phyloP scores from a whole-genome alignment of 1,284 basidiomycete species.

The Tranzscheliella williamsii region DNA sequence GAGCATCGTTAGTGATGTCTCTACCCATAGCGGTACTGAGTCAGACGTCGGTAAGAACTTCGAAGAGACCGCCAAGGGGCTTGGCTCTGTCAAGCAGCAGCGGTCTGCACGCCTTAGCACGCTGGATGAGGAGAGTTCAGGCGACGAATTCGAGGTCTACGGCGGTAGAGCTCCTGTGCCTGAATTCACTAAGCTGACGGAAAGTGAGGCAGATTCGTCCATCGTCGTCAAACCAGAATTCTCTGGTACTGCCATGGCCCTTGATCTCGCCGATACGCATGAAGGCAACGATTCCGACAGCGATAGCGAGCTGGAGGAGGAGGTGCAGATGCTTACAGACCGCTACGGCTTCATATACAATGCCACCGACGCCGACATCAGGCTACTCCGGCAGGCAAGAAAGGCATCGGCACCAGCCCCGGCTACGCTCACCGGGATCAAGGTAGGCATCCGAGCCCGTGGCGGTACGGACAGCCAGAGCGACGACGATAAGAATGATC shows the following conservation, averaged over 20 bases:
- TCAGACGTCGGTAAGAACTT: not conserved
- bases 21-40: conserved; percentile 6
- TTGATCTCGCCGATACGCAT: not conserved
- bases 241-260: not conserved
- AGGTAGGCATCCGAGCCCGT: conserved; percentile 66
- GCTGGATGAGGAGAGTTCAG: conserved; percentile 51
- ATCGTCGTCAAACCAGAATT: conserved; percentile 19
- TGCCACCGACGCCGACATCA: conserved; percentile 72
- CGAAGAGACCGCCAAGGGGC: not conserved
- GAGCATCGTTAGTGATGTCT: conserved; percentile 46
- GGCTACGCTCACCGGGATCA: conserved; percentile 81
- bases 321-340: conserved; percentile 73
- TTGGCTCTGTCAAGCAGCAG: conserved; percentile 8
- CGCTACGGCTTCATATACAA: conserved; percentile 96
- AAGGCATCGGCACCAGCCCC: conserved; percentile 76
- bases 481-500: conserved; percentile 33
- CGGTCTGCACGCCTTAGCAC: conserved; percentile 24
- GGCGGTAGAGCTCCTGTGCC: conserved; percentile 57
- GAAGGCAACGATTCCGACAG: conserved; percentile 15
- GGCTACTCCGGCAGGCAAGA: conserved; percentile 73
- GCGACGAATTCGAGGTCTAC: conserved; percentile 57
- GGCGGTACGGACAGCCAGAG: conserved; percentile 52
- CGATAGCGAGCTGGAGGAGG: conserved; percentile 60
- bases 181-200: conserved; percentile 18
- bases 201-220: conserved; percentile 10